Evolutionary conservation across 441 rosid species (phyloP), one percentile per base, ranked within the genome.

Genomic region (Gossypium aridum): DNA sequence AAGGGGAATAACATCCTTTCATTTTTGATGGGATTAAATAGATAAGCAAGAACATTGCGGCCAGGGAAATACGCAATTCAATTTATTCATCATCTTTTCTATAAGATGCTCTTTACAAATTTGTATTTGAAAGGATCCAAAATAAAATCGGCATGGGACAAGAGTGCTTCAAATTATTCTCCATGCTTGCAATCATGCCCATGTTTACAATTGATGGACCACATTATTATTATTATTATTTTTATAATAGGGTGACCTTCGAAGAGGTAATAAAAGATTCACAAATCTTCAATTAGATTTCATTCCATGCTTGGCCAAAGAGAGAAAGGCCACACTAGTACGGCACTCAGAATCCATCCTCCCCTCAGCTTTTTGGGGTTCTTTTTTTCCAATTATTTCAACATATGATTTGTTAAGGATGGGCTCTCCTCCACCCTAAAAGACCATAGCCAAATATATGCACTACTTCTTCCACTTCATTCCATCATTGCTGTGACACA

Each of bases 51-150:
- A 51, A 9, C 7, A 14, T 25, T 68, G 72, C 43, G 59, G 72
- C 60, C 28, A 31, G 7, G 72, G 22, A 9, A 56, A 56, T n/a
- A n/a, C 43, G 2, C 8, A 49, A 25, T 53, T 69, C 65, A 45
- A 45, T 10, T 3, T 22, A 26, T 56, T 25, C 45, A 54, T 63
- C 39, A 25, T 71, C 37, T 68, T 19, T n/a, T 54, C 20, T 55
- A 2, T 16, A 39, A 28, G 49, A 68, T 69, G 19, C 28, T 61
- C 5, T 16, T 22, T 51, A n/a, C 54, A 62, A 72, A 23, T 72
- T 61, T n/a, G 65, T 43, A 78, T 78, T 59, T 34, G 0, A 78
- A 78, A 59, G 43, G 65, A 64, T 70, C 80, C 80, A 78, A 34
- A 20, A 20, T 14, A 34, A 49, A 23, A 66, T 51, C 64, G 49